Evolutionary conservation across 2,329 filamentous ascomycete species (phyloP).

Genomic region (Pyrenophora teres): DNA sequence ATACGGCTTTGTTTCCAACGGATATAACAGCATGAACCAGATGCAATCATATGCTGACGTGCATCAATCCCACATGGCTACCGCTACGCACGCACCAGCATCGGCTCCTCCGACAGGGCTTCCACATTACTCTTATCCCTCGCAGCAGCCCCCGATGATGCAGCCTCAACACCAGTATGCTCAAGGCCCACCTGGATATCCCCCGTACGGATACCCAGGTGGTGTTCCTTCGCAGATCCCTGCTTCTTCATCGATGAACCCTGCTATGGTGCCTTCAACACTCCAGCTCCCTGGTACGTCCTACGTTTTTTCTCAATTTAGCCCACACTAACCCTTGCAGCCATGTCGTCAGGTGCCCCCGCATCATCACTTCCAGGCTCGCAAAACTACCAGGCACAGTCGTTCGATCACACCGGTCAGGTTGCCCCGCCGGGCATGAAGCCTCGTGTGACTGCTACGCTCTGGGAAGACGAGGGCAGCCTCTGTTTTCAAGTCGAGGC

Average conservation of each 20-base stretch:
- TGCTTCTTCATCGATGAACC: slow-evolving; percentile 71
- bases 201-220: slow-evolving; percentile 75
- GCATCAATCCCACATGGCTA: slow-evolving; percentile 74
- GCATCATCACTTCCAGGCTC: slow-evolving; percentile 34
- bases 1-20: slow-evolving; percentile 44
- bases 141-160: slow-evolving; percentile 75
- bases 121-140: slow-evolving; percentile 72
- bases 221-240: slow-evolving; percentile 76
- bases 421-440: slow-evolving; percentile 93
- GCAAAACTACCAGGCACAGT: slow-evolving; percentile 50
- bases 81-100: slow-evolving; percentile 75
- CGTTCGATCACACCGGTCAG: slow-evolving; percentile 89
- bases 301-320: neutral
- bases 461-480: slow-evolving; percentile 98
- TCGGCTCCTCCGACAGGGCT: slow-evolving; percentile 75
- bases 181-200: slow-evolving; percentile 61
- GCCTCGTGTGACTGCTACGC: slow-evolving; percentile 89
- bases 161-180: slow-evolving; percentile 72
- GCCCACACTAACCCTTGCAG: slow-evolving; percentile 21
- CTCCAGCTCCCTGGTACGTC: slow-evolving; percentile 64
- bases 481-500: slow-evolving; percentile 98
- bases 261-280: slow-evolving; percentile 69
- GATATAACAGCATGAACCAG: slow-evolving; percentile 75
- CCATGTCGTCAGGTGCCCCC: slow-evolving; percentile 43
- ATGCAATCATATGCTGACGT: slow-evolving; percentile 84